Conservation (phyloP, 257 asterid species). For the Rhazya stricta region DNA sequence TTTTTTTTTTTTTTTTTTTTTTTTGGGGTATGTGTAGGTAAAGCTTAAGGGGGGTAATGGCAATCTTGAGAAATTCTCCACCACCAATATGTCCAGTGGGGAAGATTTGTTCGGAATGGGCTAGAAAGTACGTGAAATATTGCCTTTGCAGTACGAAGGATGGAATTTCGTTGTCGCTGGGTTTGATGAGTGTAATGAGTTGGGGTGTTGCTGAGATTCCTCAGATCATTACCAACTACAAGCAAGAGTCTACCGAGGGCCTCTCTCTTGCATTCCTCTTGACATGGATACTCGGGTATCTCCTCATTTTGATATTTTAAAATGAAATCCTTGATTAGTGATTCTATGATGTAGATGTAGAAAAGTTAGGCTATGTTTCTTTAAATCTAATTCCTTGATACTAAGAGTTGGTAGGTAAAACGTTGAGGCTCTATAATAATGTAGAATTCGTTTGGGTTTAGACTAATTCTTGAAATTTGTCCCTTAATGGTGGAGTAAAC, state of each 20-base stretch:
- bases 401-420: too few relatives aligned
- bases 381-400: too few relatives aligned
- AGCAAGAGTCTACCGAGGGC: slow-evolving; percentile 52
- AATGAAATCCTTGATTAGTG: too few relatives aligned
- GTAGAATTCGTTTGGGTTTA: too few relatives aligned
- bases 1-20: background rate
- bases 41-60: background rate
- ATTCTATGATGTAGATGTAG: too few relatives aligned
- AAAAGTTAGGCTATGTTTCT: too few relatives aligned
- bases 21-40: background rate
- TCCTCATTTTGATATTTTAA: background rate
- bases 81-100: slow-evolving; percentile 3
- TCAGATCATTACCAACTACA: slow-evolving; percentile 57
- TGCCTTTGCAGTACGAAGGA: slow-evolving; percentile 16
- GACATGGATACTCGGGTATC: slow-evolving; percentile 73
- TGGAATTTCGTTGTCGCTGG: slow-evolving; percentile 32
- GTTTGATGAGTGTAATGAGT: slow-evolving; percentile 50
- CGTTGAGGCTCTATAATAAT: too few relatives aligned
- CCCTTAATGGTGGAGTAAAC: too few relatives aligned
- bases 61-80: background rate
- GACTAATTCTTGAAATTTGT: background rate
- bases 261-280: slow-evolving; percentile 50
- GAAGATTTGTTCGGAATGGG: slow-evolving; percentile 20
- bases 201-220: slow-evolving; percentile 81
- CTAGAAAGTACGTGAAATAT: slow-evolving; percentile 7